Percentiles rank a stretch among this genome's conserved stretches.
phyloP scores from a whole-genome alignment of 202 grass and related monocot genomes.

The Panicum hallii region DNA sequence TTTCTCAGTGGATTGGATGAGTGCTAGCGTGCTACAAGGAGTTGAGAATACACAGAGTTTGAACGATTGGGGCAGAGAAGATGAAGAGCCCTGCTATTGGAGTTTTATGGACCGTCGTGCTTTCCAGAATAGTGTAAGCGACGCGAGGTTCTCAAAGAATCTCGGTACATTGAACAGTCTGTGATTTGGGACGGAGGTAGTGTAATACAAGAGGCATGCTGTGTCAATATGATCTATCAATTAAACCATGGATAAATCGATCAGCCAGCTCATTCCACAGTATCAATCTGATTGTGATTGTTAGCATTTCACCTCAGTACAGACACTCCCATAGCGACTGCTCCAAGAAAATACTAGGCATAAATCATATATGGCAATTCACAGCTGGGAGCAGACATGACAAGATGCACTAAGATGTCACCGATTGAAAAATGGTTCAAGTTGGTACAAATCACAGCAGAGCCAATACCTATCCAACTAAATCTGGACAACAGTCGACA shows the following conservation, averaged over 20 bases:
- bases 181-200: no score
- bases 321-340: neutral
- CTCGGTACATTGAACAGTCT: no score
- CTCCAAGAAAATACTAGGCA: neutral
- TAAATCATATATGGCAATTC: neutral
- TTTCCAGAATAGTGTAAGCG: no score
- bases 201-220: neutral
- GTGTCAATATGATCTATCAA: neutral
- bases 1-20: no score
- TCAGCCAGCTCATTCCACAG: neutral
- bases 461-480: constrained; percentile 48
- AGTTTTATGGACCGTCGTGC: no score
- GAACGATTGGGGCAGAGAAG: no score
- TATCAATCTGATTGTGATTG: neutral
- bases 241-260: neutral
- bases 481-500: constrained; percentile 16
- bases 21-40: no score
- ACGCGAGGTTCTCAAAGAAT: no score
- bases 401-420: constrained; percentile 20
- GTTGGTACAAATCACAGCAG: constrained; percentile 7
- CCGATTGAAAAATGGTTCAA: neutral
- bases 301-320: neutral
- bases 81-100: no score
- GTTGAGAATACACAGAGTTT: no score
- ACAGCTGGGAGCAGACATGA: neutral